phyloP scores from a whole-genome alignment of 2,329 filamentous ascomycete genomes.

The Ceratocystis variospora region DNA sequence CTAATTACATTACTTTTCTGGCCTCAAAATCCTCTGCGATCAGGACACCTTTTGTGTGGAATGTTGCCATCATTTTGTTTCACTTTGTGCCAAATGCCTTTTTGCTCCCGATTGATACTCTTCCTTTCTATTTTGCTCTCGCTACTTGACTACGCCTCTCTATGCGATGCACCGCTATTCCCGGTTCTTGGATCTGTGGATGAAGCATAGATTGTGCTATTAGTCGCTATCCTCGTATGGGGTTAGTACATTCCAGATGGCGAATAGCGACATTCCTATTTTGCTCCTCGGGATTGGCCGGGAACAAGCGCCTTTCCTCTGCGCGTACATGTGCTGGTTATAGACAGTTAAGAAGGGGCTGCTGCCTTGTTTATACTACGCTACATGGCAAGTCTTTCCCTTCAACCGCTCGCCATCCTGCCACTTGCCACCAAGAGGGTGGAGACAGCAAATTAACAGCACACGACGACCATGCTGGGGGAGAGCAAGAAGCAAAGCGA shows the following conservation, averaged over 20 bases:
- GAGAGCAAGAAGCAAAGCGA: too few relatives aligned
- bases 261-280: background rate
- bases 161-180: background rate
- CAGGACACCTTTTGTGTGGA: background rate
- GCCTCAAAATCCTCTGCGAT: background rate
- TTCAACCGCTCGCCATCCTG: background rate
- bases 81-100: background rate
- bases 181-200: background rate
- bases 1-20: conserved; percentile 4
- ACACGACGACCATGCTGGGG: too few relatives aligned
- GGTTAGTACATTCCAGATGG: background rate
- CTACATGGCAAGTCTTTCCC: background rate
- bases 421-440: too few relatives aligned
- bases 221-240: background rate
- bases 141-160: background rate
- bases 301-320: background rate
- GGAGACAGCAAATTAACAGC: too few relatives aligned
- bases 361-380: background rate
- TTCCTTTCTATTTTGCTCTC: background rate
- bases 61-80: background rate
- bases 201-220: background rate
- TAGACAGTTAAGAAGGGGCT: background rate
- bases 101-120: background rate
- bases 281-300: background rate
- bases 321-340: background rate